These are phyloP conservation scores for Aureobasidium sp. DNA, from an alignment of 2,329 filamentous ascomycete species.

Conservation along the genomic window DNA sequence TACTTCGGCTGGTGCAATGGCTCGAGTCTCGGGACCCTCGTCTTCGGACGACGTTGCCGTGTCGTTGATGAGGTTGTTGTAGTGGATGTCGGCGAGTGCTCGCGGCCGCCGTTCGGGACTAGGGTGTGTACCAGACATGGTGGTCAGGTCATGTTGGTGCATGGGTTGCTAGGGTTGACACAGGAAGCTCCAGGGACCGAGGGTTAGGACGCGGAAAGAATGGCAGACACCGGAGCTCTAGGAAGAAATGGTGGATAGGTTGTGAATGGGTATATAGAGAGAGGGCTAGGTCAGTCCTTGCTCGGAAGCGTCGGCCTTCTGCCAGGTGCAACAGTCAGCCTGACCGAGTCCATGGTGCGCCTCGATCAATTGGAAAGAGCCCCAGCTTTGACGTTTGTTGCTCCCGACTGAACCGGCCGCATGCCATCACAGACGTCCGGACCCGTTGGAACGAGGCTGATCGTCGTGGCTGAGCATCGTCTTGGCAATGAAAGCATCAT, in stretches of 20 bases:
- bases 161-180: neutral
- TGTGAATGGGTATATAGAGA: neutral
- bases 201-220: neutral
- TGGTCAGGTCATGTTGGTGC: neutral
- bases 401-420: neutral
- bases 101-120: conserved; percentile 19
- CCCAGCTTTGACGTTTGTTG: neutral
- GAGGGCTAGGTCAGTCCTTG: neutral
- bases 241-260: neutral
- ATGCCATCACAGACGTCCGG: neutral
- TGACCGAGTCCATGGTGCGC: conserved; percentile 1
- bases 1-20: conserved; percentile 31
- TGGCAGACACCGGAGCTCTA: neutral
- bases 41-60: conserved; percentile 40
- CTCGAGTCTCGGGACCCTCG: conserved; percentile 27
- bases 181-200: neutral
- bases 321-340: neutral
- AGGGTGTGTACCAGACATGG: neutral
- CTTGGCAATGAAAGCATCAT: neutral
- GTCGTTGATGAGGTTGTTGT: conserved; percentile 33
- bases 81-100: conserved; percentile 37
- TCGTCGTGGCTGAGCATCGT: neutral
- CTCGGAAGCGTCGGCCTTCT: neutral
- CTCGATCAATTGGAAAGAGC: neutral
- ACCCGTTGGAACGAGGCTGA: neutral